Evolutionary conservation across 345 rosid genomes (phyloP).

Genomic region (Murraya paniculata): DNA sequence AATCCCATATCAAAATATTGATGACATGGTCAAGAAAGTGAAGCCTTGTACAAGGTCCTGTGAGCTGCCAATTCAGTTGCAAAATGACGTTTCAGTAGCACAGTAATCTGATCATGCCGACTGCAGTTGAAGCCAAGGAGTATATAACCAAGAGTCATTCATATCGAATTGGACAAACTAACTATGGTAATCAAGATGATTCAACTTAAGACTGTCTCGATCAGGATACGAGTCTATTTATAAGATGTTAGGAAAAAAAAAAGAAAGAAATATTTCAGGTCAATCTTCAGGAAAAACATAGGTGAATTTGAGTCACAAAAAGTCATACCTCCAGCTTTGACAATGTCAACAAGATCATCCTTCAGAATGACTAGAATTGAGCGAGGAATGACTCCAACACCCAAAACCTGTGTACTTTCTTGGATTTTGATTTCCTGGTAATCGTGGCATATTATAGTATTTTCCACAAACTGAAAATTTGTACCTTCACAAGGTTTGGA

Average conservation of each 20-base stretch:
- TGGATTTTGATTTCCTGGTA: constrained; percentile 96
- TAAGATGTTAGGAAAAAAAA: too few species aligned
- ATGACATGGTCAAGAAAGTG: not conserved
- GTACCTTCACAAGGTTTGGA: constrained; percentile 75
- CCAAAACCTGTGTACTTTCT: constrained; percentile 86
- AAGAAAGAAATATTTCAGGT: not conserved
- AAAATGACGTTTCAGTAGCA: not conserved
- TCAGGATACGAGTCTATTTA: not conserved
- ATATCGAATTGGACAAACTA: not conserved
- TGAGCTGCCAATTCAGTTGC: not conserved
- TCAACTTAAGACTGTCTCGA: not conserved
- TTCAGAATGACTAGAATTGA: constrained; percentile 69
- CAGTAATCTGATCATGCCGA: not conserved
- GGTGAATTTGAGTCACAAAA: constrained; percentile 6
- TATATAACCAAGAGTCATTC: not conserved
- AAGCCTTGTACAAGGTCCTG: not conserved
- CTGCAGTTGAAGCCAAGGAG: not conserved
- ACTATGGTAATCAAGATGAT: not conserved
- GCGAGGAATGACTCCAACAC: constrained; percentile 95
- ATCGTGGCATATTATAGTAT: constrained; percentile 72
- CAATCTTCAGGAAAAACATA: not conserved
- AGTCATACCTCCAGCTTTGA: constrained; percentile 90
- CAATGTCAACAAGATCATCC: constrained; percentile 95
- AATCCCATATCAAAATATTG: not conserved
- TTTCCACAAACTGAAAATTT: constrained; percentile 61